Evolutionary conservation across 306 rosid species (phyloP).

Genomic region (Pyrus pyrifolia): DNA sequence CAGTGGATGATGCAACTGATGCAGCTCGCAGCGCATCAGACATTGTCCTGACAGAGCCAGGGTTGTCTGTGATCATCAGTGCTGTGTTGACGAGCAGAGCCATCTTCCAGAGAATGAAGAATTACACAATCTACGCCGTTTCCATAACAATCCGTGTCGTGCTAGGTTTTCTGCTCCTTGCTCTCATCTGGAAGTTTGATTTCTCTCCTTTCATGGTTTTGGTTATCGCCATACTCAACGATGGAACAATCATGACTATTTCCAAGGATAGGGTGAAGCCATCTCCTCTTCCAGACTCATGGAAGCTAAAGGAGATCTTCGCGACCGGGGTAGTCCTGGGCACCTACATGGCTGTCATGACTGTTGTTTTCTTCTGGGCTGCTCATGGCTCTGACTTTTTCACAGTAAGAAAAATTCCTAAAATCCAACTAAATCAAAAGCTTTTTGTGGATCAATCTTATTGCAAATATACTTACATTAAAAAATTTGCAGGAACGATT

Average conservation of each 20-base stretch:
- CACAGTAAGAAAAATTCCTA: slow-evolving; percentile 32
- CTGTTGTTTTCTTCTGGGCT: slow-evolving; percentile 81
- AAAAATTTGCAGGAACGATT: slow-evolving; percentile 43
- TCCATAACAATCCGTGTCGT: slow-evolving; percentile 84
- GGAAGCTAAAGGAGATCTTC: slow-evolving; percentile 87
- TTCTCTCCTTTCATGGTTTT: slow-evolving; percentile 96
- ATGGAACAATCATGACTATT: slow-evolving; percentile 94
- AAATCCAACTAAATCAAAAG: not conserved
- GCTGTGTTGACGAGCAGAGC: slow-evolving; percentile 91
- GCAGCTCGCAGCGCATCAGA: slow-evolving; percentile 92
- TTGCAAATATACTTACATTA: not conserved
- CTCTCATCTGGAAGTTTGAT: slow-evolving; percentile 87
- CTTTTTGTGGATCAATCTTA: not conserved
- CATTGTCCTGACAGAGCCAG: slow-evolving; percentile 86
- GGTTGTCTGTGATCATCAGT: slow-evolving; percentile 76
- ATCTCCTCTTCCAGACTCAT: slow-evolving; percentile 89
- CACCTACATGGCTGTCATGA: slow-evolving; percentile 77
- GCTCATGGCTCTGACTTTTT: slow-evolving; percentile 59
- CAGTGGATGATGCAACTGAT: slow-evolving; percentile 93
- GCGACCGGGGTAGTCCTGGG: slow-evolving; percentile 75
- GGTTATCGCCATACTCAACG: slow-evolving; percentile 81
- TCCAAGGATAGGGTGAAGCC: slow-evolving; percentile 90
- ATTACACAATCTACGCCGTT: slow-evolving; percentile 86
- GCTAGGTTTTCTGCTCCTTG: slow-evolving; percentile 68
- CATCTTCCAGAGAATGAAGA: slow-evolving; percentile 92